phyloP scores from a whole-genome alignment of 192 early-diverging fungal genomes.

The Pilobolus umbonatus region DNA sequence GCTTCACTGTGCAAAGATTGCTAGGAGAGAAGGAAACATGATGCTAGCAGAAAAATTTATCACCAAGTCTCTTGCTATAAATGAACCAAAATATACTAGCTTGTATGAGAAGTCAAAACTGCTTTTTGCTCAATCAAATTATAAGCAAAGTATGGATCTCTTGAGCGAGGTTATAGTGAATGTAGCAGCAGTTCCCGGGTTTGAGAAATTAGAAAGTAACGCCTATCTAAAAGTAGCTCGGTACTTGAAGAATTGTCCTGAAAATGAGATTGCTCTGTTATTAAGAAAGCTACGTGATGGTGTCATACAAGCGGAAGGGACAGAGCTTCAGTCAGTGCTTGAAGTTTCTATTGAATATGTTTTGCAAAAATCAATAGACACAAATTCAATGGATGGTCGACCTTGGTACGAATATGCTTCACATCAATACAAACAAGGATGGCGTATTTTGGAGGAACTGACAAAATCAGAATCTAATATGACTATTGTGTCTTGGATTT shows the following conservation, averaged over 20 bases:
- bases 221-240: constrained; percentile 16
- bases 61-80: not conserved
- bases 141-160: not conserved
- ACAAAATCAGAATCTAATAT: constrained; percentile 9
- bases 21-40: constrained; percentile 14
- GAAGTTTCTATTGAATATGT: constrained; percentile 12
- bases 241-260: constrained; percentile 7
- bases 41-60: not conserved
- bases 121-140: constrained; percentile 7
- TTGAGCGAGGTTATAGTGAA: not conserved
- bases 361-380: constrained; percentile 10
- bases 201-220: constrained; percentile 6
- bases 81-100: not conserved
- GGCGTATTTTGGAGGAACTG: constrained; percentile 51
- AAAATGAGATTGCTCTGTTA: not conserved
- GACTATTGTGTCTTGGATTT: constrained; percentile 2
- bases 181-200: not conserved
- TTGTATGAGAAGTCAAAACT: constrained; percentile 16
- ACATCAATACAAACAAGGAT: constrained; percentile 53
- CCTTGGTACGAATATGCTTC: constrained; percentile 59
- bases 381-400: not conserved
- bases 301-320: not conserved
- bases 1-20: constrained; percentile 10
- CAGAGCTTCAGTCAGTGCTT: not conserved
- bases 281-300: not conserved